These are phyloP conservation scores for Mycena sanguinolenta DNA, from an alignment of 768 basidiomycete species.

Conservation along the genomic window DNA sequence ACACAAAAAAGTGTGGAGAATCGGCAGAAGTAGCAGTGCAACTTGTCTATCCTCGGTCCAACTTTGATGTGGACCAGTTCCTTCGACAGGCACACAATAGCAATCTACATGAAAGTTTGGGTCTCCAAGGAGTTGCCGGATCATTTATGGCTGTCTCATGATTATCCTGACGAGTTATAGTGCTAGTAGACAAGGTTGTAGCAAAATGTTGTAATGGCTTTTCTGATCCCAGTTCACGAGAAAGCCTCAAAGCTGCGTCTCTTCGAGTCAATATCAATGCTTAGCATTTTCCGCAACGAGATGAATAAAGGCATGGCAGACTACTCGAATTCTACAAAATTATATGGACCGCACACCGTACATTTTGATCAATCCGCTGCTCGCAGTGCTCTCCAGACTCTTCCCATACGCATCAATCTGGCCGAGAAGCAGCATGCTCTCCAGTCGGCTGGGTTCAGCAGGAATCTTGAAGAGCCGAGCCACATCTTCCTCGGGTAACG, in stretches of 20 bases:
- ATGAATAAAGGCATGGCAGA: no score
- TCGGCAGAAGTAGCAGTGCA: neutral
- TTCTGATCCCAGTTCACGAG: no score
- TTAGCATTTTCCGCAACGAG: no score
- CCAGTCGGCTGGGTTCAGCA: constrained; percentile 88
- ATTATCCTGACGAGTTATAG: neutral
- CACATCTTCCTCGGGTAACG: constrained; percentile 90
- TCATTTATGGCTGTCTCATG: constrained; percentile 24
- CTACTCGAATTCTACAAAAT: constrained; percentile 12
- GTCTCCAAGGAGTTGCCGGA: constrained; percentile 21
- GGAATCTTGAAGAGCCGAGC: constrained; percentile 90
- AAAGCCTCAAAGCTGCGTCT: no score
- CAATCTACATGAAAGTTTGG: constrained; percentile 32
- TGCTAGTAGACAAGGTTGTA: constrained; percentile 13
- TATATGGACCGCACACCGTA: constrained; percentile 69
- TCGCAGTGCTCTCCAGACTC: constrained; percentile 75
- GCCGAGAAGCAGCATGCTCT: constrained; percentile 87
- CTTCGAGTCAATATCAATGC: no score
- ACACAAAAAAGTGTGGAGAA: constrained; percentile 53
- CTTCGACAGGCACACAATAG: neutral
- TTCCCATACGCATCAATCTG: constrained; percentile 90
- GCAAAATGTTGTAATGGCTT: no score
- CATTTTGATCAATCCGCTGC: constrained; percentile 86
- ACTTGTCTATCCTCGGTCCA: constrained; percentile 30
- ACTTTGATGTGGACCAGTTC: constrained; percentile 21